Base-by-base conservation (phyloP, 2,329 filamentous ascomycete species). In the Amylocarpus encephaloides region DNA sequence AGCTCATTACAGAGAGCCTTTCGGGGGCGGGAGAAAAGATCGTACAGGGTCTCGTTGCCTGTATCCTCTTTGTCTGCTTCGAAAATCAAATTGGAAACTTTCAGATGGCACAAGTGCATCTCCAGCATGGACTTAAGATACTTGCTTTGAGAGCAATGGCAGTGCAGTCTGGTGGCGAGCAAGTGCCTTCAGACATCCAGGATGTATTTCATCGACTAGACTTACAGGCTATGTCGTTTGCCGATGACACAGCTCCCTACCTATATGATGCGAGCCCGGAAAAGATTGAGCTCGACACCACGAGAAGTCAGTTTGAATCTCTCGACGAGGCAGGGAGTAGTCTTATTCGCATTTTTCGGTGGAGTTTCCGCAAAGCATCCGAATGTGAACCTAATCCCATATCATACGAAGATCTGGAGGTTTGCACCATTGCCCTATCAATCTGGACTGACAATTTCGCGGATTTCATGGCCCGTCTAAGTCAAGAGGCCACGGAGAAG, bases 61-160 rank as follows among this genome's bases (percentile, higher is more conserved):
- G 54, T 26, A 47, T 53, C n/a, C 49, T 58, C 16, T 58, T 57
- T 26, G 50, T 55, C 10, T 58, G 54, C 46, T 56, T 52, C 36
- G 56, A 58, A 29, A 53, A 52, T 22, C 48, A 54, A 18, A 48
- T 46, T 5, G 50, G 50, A 7, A 50, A 58, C 35, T 50, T 18
- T 29, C 26, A 29, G 9, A 45, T 43, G 15, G 39, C 52, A 6
- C 36, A 54, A 3, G 47, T 56, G 43, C 54, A 56, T 47, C 40
- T 56, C 9, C 54, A 52, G 35, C 51, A 54, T 50, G 54, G 54
- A n/a, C 43, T 56, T 7, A 43, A 46, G 41, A 52, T 57, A 4
- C 42, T 57, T 16, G 39, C 42, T 11, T 43, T n/a, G 22, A 32
- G 43, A 39, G 11, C 29, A n/a, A n/a, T 11, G 43, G 22, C 22